These are phyloP conservation scores for Polyporus arcularius DNA, from an alignment of 768 basidiomycete genomes.

Conservation along the genomic window DNA sequence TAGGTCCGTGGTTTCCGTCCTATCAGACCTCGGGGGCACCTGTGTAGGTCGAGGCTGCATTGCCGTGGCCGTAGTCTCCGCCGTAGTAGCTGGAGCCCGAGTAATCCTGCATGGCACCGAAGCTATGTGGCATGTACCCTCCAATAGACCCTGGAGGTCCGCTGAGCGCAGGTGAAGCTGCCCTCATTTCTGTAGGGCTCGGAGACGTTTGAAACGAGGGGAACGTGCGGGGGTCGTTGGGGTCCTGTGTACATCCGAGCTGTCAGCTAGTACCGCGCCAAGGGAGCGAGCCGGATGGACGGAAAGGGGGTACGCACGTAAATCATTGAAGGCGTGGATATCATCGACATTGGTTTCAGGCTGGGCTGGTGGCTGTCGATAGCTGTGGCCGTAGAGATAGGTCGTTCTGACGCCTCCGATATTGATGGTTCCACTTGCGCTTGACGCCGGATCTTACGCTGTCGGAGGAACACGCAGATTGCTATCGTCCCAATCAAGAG, in stretches of 20 bases:
- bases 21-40: not conserved
- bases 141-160: not conserved
- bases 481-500: not conserved
- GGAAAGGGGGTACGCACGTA: too few species aligned
- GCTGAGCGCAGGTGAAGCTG: not conserved
- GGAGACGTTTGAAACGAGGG: not conserved
- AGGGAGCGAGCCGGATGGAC: too few species aligned
- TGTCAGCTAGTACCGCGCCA: not conserved
- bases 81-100: not conserved
- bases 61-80: not conserved
- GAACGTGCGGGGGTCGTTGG: not conserved
- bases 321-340: too few species aligned
- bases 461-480: not conserved
- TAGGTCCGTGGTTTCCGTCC: too few species aligned
- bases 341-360: too few species aligned
- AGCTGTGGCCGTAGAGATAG: not conserved
- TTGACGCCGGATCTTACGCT: not conserved
- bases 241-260: not conserved
- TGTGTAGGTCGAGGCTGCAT: not conserved
- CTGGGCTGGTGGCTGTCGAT: too few species aligned
- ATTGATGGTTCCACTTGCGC: not conserved
- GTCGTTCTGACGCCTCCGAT: not conserved
- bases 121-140: not conserved
- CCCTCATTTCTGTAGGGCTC: not conserved
- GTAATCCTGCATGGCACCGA: too few species aligned